Evolutionary conservation across 2,329 filamentous ascomycete genomes (phyloP).

Genomic region (Penicillium sp.): DNA sequence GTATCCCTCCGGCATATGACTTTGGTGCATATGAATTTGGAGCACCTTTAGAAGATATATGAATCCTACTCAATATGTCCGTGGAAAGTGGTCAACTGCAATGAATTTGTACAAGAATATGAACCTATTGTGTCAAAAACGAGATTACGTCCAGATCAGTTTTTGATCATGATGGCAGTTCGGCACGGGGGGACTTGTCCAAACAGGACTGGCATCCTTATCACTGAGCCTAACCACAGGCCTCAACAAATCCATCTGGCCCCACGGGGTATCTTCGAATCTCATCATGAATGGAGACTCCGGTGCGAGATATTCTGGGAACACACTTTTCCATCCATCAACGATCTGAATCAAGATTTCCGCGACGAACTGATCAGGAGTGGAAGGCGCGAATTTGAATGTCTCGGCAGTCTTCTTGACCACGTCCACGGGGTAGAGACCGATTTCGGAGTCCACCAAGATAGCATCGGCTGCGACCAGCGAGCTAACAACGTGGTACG

Average conservation of each 20-base stretch:
- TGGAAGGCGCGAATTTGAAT: constrained; percentile 13
- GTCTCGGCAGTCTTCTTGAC: constrained; percentile 4
- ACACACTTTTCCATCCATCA: constrained; percentile 14
- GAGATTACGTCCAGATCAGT: constrained; percentile 10
- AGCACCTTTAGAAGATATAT: background rate
- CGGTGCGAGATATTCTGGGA: constrained; percentile 17
- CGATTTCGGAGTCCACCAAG: constrained; percentile 33
- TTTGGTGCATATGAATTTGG: background rate
- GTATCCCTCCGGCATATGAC: background rate
- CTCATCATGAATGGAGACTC: constrained; percentile 18
- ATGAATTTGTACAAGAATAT: background rate
- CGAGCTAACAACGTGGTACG: constrained; percentile 28
- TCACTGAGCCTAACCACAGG: constrained; percentile 14
- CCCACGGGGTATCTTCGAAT: constrained; percentile 15
- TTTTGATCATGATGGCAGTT: constrained; percentile 12
- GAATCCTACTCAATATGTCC: background rate
- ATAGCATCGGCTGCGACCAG: constrained; percentile 34
- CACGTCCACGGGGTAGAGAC: constrained; percentile 27
- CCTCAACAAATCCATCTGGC: constrained; percentile 12
- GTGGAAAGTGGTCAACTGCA: background rate
- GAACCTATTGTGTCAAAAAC: background rate
- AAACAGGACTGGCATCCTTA: constrained; percentile 15
- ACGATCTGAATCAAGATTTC: constrained; percentile 16
- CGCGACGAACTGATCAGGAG: constrained; percentile 19
- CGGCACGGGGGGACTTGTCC: constrained; percentile 16